Evolutionary conservation across 768 basidiomycete genomes (phyloP).

Genomic region (Trametes coccinea): DNA sequence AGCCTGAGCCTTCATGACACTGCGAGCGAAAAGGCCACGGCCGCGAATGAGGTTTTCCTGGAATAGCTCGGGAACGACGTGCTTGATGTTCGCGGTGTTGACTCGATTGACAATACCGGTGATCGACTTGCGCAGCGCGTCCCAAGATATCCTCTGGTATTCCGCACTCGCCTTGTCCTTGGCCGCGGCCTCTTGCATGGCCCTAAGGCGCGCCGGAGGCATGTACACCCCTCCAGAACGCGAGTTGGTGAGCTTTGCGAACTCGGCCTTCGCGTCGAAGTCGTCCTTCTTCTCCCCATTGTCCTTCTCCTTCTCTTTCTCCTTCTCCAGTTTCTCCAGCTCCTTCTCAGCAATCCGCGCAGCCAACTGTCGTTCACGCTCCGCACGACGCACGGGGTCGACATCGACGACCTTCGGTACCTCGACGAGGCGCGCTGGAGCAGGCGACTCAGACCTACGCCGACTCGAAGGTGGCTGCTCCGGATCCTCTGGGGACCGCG

Average conservation of each 20-base stretch:
- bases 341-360: slow-evolving; percentile 68
- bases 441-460: slow-evolving; percentile 45
- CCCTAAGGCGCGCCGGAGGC: slow-evolving; percentile 90
- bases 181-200: slow-evolving; percentile 81
- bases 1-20: slow-evolving; percentile 97
- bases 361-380: slow-evolving; percentile 80
- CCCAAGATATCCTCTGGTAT: slow-evolving; percentile 96
- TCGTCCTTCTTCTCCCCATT: slow-evolving; percentile 38
- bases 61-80: slow-evolving; percentile 88
- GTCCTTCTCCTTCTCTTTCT: slow-evolving; percentile 40
- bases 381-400: slow-evolving; percentile 72
- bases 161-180: slow-evolving; percentile 83
- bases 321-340: slow-evolving; percentile 60
- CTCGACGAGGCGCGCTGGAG: slow-evolving; percentile 35
- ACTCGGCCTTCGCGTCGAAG: slow-evolving; percentile 81
- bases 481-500: slow-evolving; percentile 34
- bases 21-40: slow-evolving; percentile 87
- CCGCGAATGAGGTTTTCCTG: slow-evolving; percentile 93
- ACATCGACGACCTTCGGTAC: slow-evolving; percentile 63
- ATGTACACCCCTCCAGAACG: slow-evolving; percentile 95
- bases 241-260: slow-evolving; percentile 79
- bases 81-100: slow-evolving; percentile 95
- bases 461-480: slow-evolving; percentile 44
- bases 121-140: slow-evolving; percentile 94
- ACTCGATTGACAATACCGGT: slow-evolving; percentile 99